Evolutionary conservation across 202 grass and related monocot species (phyloP).

Genomic region (Musa balbisiana): DNA sequence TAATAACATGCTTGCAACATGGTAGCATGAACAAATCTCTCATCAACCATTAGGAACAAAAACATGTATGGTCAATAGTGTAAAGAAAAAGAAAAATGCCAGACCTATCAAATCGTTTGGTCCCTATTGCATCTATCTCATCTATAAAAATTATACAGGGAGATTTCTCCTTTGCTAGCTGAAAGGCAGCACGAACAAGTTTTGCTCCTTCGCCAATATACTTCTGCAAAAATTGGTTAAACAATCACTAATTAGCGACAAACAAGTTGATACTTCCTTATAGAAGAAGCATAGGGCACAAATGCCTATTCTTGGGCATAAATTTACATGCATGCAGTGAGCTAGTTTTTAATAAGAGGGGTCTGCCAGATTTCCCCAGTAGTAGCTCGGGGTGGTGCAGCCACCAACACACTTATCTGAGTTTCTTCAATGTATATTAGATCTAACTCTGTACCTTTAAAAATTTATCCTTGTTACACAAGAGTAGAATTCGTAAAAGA

Average conservation of each 20-base stretch:
- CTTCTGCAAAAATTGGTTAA: constrained; percentile 48
- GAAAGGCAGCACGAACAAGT: constrained; percentile 88
- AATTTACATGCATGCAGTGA: too few relatives aligned
- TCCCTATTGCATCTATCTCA: constrained; percentile 94
- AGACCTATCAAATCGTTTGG: constrained; percentile 85
- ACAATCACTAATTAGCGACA: background rate
- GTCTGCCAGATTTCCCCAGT: background rate
- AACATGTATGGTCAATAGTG: background rate
- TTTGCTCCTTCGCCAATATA: constrained; percentile 93
- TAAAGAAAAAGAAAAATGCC: background rate
- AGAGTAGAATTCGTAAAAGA: too few relatives aligned
- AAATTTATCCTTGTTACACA: too few relatives aligned
- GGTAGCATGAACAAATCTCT: background rate
- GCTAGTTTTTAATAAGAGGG: too few relatives aligned
- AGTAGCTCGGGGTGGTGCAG: background rate
- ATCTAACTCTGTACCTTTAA: too few relatives aligned
- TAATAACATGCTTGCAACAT: background rate
- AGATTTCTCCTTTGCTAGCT: constrained; percentile 88
- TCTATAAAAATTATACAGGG: constrained; percentile 95
- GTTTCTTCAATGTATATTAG: too few relatives aligned
- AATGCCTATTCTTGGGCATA: too few relatives aligned
- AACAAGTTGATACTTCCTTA: background rate
- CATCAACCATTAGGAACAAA: background rate
- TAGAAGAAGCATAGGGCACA: background rate
- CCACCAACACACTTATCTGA: too few relatives aligned